Evolutionary conservation across 2,329 filamentous ascomycete species (phyloP).

Genomic region (Didymella exigua): DNA sequence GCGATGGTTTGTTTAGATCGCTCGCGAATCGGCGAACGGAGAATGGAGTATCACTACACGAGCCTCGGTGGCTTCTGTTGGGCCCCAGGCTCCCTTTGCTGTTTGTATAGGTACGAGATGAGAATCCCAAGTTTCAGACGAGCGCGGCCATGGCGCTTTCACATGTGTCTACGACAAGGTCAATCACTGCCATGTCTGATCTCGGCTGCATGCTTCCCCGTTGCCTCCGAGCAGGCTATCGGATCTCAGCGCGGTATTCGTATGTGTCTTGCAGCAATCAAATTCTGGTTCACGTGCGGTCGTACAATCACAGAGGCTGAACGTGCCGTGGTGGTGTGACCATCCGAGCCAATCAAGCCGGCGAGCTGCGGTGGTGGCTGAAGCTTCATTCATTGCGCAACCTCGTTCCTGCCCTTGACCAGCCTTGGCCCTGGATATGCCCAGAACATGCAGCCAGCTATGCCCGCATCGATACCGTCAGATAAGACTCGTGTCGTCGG

Average conservation of each 20-base stretch:
- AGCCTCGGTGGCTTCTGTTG: background rate
- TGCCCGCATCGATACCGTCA: slow-evolving; percentile 4
- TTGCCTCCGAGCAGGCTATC: background rate
- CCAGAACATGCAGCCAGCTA: slow-evolving; percentile 6
- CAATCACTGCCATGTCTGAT: background rate
- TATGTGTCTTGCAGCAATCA: slow-evolving; percentile 12
- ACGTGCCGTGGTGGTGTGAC: slow-evolving; percentile 8
- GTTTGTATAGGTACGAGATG: slow-evolving; percentile 6
- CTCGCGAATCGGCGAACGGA: slow-evolving; percentile 6
- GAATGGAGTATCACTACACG: background rate
- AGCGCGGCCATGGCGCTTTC: slow-evolving; percentile 3
- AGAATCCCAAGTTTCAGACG: background rate
- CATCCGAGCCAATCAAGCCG: background rate
- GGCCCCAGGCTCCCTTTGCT: background rate
- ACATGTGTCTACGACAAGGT: slow-evolving; percentile 1
- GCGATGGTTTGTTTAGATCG: background rate
- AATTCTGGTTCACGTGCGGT: slow-evolving; percentile 5
- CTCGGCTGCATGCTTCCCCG: background rate
- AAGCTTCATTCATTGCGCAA: slow-evolving; percentile 14
- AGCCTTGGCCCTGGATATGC: slow-evolving; percentile 5
- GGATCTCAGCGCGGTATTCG: slow-evolving; percentile 1
- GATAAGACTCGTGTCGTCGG: slow-evolving; percentile 8
- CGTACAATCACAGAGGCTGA: slow-evolving; percentile 13
- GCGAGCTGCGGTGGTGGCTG: background rate
- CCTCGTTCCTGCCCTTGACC: slow-evolving; percentile 10